Percentiles rank a stretch among this genome's conserved stretches.
phyloP scores from a whole-genome alignment of 116 monocot species.

The Cymodocea nodosa region DNA sequence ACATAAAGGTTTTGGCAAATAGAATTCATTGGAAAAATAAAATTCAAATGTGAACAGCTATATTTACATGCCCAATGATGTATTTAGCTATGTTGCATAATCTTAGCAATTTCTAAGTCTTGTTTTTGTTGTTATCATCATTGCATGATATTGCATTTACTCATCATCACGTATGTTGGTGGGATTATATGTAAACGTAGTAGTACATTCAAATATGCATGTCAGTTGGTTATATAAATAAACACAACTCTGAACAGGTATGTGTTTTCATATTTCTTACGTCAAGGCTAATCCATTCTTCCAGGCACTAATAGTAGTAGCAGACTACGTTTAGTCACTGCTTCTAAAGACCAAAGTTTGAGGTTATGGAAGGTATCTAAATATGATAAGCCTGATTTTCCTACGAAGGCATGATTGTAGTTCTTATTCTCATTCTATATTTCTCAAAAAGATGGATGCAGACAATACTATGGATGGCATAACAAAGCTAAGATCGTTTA shows the following conservation, averaged over 20 bases:
- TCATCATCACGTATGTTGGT: no score
- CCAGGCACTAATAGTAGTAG: conserved; percentile 7
- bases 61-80: no score
- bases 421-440: conserved; percentile 12
- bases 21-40: no score
- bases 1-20: no score
- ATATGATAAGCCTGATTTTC: neutral
- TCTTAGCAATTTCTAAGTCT: no score
- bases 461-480: conserved; percentile 22
- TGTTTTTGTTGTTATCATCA: no score
- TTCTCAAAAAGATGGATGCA: conserved; percentile 31
- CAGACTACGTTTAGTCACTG: conserved; percentile 46
- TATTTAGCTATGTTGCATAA: neutral
- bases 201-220: no score
- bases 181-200: no score
- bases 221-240: no score
- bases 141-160: no score
- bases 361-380: conserved; percentile 72
- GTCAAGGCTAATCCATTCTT: neutral
- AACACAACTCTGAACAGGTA: no score
- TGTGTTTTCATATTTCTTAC: neutral
- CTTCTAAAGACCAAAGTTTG: conserved; percentile 77
- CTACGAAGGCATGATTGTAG: neutral
- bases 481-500: conserved; percentile 43
- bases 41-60: no score